Evolutionary conservation across 164 flowering plant genomes (phyloP).

Genomic region (Tinospora cordifolia): DNA sequence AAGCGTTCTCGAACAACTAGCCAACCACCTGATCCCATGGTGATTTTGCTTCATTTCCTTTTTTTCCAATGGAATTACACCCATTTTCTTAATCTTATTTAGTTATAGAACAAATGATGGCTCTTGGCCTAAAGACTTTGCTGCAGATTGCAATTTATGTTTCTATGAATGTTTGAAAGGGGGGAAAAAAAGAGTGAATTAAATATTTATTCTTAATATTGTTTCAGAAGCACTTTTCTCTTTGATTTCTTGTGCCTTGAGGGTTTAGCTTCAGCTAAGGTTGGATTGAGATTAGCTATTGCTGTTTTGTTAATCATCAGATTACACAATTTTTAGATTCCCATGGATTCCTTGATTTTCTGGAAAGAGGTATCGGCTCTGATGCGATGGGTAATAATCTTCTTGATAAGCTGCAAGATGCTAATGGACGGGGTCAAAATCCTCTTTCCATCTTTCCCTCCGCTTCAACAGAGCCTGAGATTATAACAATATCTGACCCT

Average conservation of each 20-base stretch:
- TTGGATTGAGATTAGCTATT: constrained; percentile 7
- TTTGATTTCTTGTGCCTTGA: background rate
- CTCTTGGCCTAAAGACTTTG: background rate
- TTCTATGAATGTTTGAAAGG: background rate
- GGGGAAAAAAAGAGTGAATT: background rate
- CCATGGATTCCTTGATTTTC: constrained; percentile 87
- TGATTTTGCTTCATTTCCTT: constrained; percentile 19
- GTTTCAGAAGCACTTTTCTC: background rate
- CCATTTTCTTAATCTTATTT: background rate
- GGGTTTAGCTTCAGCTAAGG: background rate
- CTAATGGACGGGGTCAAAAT: constrained; percentile 89
- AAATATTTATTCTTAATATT: background rate
- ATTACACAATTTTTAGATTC: constrained; percentile 78
- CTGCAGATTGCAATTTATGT: background rate
- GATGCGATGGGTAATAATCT: constrained; percentile 68
- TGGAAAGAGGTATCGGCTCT: constrained; percentile 74
- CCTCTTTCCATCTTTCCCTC: constrained; percentile 69
- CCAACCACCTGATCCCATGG: constrained; percentile 91
- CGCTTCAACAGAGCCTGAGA: constrained; percentile 56
- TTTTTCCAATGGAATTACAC: background rate
- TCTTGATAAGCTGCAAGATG: constrained; percentile 96
- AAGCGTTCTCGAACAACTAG: constrained; percentile 85
- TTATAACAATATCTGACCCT: constrained; percentile 82
- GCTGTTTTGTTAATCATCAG: constrained; percentile 32
- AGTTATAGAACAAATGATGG: background rate